Percentiles rank a stretch among this genome's conserved stretches.
These are phyloP conservation scores for Roridomyces roridus DNA, from an alignment of 768 basidiomycete species.

Conservation along the genomic window DNA sequence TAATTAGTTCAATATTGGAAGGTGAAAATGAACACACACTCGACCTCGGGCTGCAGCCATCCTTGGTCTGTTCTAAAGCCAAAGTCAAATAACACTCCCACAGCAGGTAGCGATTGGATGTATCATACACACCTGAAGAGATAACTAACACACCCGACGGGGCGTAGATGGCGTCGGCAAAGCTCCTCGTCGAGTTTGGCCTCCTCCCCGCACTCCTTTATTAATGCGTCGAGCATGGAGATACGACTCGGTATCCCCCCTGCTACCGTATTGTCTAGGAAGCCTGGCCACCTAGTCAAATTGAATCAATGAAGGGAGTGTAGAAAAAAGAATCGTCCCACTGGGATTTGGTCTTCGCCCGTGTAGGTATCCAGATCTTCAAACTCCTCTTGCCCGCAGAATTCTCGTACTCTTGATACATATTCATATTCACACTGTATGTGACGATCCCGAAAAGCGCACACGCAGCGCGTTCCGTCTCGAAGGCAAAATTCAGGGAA, in stretches of 20 bases:
- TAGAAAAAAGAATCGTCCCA: no score
- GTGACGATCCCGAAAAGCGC: slow-evolving; percentile 90
- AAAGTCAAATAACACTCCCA: no score
- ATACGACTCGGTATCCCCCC: slow-evolving; percentile 91
- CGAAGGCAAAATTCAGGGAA: slow-evolving; percentile 73
- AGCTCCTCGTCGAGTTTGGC: slow-evolving; percentile 78
- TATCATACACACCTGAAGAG: slow-evolving; percentile 62
- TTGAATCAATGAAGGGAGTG: no score
- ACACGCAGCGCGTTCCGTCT: slow-evolving; percentile 90
- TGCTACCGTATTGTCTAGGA: slow-evolving; percentile 89
- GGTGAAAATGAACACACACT: slow-evolving; percentile 51
- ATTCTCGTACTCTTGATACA: slow-evolving; percentile 62
- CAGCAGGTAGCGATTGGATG: background rate
- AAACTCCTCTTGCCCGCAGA: no score
- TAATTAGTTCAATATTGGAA: background rate
- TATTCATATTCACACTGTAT: slow-evolving; percentile 91
- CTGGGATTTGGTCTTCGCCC: slow-evolving; percentile 90
- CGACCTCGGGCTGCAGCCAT: slow-evolving; percentile 88
- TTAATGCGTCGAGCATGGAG: slow-evolving; percentile 70
- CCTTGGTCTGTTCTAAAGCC: slow-evolving; percentile 60
- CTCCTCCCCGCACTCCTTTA: slow-evolving; percentile 95
- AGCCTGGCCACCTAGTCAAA: slow-evolving; percentile 81
- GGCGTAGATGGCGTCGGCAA: slow-evolving; percentile 61
- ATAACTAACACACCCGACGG: slow-evolving; percentile 80
- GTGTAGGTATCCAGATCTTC: slow-evolving; percentile 86